Base-by-base conservation (phyloP, 352 stramenopile species). In the Globisporangium parvum region DNA sequence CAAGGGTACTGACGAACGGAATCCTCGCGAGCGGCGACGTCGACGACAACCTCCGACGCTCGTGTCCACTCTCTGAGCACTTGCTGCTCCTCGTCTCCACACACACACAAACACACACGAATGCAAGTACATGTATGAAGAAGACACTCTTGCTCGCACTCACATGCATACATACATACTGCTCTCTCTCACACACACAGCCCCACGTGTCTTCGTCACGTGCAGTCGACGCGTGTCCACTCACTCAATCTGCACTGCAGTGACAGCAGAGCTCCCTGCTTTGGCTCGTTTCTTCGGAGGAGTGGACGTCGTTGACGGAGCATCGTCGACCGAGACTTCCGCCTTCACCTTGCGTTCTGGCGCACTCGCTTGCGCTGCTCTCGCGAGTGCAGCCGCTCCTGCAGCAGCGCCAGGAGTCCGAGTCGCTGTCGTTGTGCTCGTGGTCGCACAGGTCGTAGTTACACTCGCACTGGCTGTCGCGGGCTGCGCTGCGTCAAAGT, bases 401-500 rank as follows among this genome's bases (percentile, higher is more conserved):
- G 31, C 31, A 12, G 5, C 31, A 37, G 31, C 31, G 2, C 6
- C 31, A 37, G 31, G 6, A 8, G 31, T 37, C 31, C 28, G 28
- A 1, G 39, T 6, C 17, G 39, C 20, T 20, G 39, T n/a, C 14
- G 18, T 44, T 15, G 39, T 44, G 14, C 1, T 31, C 26, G 26
- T 2, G 26, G 26, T 31, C 6, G 26, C 26, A 31, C 26, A 6
- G 26, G 26, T 31, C 26, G 37, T 42, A 17, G 37, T n/a, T n/a
- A 14, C 10, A 6, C 8, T 42, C 9, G 45, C 31, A 12, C 31
- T 18, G 18, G 14, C 28, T n/a, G 15, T 65, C 44, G 6, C 57
- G 23, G 6, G 70, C 51, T 35, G 68, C 51, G 6, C 55, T 26
- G 67, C 45, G 6, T 47, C 46, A 49, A 85, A 72, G 2, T 57